Percentiles rank a stretch among this genome's conserved stretches.
These are phyloP conservation scores for Akebia trifoliata DNA, from an alignment of 164 flowering plant species.

Conservation along the genomic window DNA sequence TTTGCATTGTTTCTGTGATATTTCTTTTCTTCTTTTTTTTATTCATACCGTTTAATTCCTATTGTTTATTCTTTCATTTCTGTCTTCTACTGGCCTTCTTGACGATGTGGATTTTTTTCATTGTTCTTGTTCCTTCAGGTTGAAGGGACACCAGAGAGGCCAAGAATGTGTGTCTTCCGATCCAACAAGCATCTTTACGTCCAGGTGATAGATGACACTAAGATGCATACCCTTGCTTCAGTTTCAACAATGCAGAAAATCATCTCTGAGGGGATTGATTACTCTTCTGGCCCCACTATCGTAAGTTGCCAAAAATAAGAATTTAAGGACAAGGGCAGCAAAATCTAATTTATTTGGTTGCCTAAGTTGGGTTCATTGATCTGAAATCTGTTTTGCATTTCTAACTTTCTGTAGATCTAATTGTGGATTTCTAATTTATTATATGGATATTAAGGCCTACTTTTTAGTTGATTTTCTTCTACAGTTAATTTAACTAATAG, in stretches of 20 bases:
- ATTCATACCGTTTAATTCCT: no score
- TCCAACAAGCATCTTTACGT: conserved; percentile 91
- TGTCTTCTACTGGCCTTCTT: neutral
- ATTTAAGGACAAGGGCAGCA: neutral
- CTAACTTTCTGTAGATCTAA: neutral
- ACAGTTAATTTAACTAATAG: no score
- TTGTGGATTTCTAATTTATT: neutral
- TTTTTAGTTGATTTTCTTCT: neutral
- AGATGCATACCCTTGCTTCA: conserved; percentile 96
- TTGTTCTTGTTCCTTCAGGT: conserved; percentile 38
- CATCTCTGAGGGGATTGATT: conserved; percentile 60
- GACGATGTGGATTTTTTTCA: neutral
- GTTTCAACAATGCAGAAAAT: conserved; percentile 91
- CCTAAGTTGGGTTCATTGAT: neutral
- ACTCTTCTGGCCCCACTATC: conserved; percentile 69
- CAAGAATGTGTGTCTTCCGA: conserved; percentile 81
- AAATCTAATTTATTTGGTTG: neutral
- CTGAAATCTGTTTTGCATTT: neutral
- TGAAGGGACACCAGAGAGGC: conserved; percentile 92
- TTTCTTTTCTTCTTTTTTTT: no score
- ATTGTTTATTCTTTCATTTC: neutral
- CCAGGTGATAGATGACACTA: conserved; percentile 92
- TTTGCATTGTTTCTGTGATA: no score
- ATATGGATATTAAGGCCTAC: neutral
- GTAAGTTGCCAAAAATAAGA: conserved; percentile 43